A percentile compares a stretch with the other conserved stretches of the same genome.
Conservation (phyloP, 2,329 filamentous ascomycete genomes). For the Fusarium sacchari region DNA sequence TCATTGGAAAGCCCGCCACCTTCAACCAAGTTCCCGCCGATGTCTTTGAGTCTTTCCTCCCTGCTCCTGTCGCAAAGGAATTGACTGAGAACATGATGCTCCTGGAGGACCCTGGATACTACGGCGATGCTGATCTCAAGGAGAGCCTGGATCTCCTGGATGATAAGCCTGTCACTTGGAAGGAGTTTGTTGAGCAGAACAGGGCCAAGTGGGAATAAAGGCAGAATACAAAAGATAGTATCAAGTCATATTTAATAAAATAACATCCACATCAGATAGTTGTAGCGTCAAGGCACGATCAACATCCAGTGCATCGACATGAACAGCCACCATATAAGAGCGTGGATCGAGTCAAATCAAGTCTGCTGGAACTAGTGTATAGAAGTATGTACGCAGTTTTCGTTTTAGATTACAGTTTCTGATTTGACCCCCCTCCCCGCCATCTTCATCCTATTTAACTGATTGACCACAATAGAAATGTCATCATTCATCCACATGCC, state of each 20-base stretch:
- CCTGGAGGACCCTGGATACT: conserved; percentile 55
- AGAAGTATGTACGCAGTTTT: neutral
- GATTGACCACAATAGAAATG: neutral
- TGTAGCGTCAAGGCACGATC: fast-evolving
- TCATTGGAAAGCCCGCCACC: conserved; percentile 47
- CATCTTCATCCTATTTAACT: neutral
- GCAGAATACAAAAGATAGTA: fast-evolving
- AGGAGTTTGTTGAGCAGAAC: conserved; percentile 49
- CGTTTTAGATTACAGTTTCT: neutral
- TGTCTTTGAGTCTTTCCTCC: conserved; percentile 50
- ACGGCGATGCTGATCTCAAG: conserved; percentile 47
- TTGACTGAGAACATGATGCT: conserved; percentile 56
- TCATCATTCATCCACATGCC: neutral
- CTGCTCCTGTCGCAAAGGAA: conserved; percentile 46
- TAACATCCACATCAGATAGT: neutral
- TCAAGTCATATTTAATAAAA: neutral
- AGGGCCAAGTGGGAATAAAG: conserved; percentile 43
- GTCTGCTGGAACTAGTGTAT: neutral
- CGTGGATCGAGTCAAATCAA: neutral
- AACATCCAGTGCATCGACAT: neutral
- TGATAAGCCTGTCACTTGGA: conserved; percentile 52
- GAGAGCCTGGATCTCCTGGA: conserved; percentile 48
- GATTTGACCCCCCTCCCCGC: neutral
- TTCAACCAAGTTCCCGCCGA: conserved; percentile 48
- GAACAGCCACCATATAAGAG: neutral